Percentiles rank a stretch among this genome's conserved stretches.
Evolutionary conservation across 768 basidiomycete genomes (phyloP).

Genomic region (Serendipita indica): DNA sequence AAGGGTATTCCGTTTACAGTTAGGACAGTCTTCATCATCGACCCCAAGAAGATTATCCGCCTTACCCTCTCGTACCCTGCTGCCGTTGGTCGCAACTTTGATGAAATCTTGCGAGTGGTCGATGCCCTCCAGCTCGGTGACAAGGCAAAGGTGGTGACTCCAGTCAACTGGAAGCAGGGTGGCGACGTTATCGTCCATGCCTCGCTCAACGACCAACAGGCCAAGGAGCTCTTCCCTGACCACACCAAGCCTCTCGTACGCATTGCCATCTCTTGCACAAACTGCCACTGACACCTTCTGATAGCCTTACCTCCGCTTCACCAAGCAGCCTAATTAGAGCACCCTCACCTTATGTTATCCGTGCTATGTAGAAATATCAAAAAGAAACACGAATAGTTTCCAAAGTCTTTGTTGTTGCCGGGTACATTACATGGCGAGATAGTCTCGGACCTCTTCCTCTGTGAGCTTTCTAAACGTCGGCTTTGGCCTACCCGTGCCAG

Average conservation of each 20-base stretch:
- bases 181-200: conserved; percentile 91
- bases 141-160: conserved; percentile 66
- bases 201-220: conserved; percentile 69
- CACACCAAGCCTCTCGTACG: conserved; percentile 64
- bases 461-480: conserved; percentile 90
- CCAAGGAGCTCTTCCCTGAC: conserved; percentile 79
- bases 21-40: conserved; percentile 93
- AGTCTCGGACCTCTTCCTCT: conserved; percentile 95
- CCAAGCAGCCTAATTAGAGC: neutral
- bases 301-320: conserved; percentile 8
- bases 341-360: neutral
- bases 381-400: no score
- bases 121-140: conserved; percentile 89
- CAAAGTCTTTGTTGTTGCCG: no score
- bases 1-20: conserved; percentile 95
- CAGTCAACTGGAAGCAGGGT: conserved; percentile 90
- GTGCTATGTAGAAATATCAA: no score
- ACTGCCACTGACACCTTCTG: neutral
- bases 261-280: conserved; percentile 11
- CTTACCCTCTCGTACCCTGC: conserved; percentile 86
- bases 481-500: conserved; percentile 39
- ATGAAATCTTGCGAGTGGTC: conserved; percentile 59
- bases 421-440: conserved; percentile 75
- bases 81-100: conserved; percentile 88
- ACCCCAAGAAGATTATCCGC: conserved; percentile 91